phyloP scores from a whole-genome alignment of 106 monocot genomes.

The Allium cepa region DNA sequence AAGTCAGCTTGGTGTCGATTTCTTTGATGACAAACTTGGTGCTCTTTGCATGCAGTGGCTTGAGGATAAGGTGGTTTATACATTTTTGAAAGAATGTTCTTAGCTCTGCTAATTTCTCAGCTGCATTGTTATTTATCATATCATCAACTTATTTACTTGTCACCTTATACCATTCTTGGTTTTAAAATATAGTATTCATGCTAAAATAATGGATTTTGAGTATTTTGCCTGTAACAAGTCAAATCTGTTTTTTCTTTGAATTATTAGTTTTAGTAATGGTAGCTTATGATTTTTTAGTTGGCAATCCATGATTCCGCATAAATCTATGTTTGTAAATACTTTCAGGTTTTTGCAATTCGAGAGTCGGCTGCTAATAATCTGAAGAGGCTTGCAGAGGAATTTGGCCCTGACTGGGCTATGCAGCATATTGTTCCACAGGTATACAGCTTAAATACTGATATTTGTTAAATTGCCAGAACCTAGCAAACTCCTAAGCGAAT shows the following conservation, averaged over 20 bases:
- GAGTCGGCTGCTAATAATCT: constrained; percentile 84
- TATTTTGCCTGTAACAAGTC: too few species aligned
- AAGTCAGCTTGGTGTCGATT: constrained; percentile 80
- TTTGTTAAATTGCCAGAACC: background rate
- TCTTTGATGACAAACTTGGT: constrained; percentile 94
- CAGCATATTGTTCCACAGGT: constrained; percentile 67
- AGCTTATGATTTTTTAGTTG: too few species aligned
- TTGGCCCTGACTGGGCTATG: constrained; percentile 85
- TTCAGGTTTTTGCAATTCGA: constrained; percentile 72
- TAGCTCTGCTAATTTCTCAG: too few species aligned
- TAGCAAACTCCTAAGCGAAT: background rate
- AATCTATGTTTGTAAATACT: background rate
- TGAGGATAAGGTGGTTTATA: constrained; percentile 71
- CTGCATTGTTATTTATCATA: too few species aligned
- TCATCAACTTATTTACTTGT: too few species aligned
- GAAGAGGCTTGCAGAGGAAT: constrained; percentile 86
- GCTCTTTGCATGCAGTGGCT: constrained; percentile 97
- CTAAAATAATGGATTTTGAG: too few species aligned
- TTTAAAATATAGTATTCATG: too few species aligned
- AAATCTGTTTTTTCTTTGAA: too few species aligned
- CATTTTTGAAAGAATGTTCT: too few species aligned
- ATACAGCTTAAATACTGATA: background rate
- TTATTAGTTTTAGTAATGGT: too few species aligned
- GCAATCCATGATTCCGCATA: too few species aligned
- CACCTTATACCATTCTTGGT: too few species aligned